Evolutionary conservation across 148 eudicot species (phyloP).

Genomic region (Fagopyrum esculentum): DNA sequence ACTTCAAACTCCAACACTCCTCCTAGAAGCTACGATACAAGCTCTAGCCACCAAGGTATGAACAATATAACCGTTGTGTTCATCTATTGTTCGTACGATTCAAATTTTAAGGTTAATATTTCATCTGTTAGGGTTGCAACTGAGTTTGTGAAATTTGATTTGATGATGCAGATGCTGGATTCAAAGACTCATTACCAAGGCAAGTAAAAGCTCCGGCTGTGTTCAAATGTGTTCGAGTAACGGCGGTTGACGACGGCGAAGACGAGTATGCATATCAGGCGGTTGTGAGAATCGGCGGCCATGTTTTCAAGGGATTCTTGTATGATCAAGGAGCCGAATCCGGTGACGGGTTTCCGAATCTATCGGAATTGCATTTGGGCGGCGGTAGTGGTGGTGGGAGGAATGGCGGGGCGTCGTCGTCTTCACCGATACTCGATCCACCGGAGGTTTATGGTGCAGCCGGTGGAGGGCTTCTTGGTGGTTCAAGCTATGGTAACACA

Average conservation of each 20-base stretch:
- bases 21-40: conserved; percentile 74
- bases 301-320: conserved; percentile 80
- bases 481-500: conserved; percentile 9
- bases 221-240: conserved; percentile 78
- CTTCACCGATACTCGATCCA: background rate
- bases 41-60: conserved; percentile 79
- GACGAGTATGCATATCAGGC: conserved; percentile 90
- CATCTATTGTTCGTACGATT: background rate
- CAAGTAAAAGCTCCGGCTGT: conserved; percentile 84
- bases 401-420: conserved; percentile 25
- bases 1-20: conserved; percentile 87
- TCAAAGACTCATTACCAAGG: conserved; percentile 69
- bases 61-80: no score
- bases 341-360: conserved; percentile 57
- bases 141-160: background rate
- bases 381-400: conserved; percentile 34
- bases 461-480: background rate
- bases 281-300: conserved; percentile 67
- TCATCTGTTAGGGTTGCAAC: background rate
- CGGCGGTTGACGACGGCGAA: conserved; percentile 72
- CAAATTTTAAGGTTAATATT: background rate
- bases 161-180: conserved; percentile 45
- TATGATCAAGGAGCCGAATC: conserved; percentile 79
- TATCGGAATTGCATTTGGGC: conserved; percentile 80
- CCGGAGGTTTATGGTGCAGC: conserved; percentile 5